Conservation (phyloP, 257 asterid species). For the Salvia miltiorrhiza region DNA sequence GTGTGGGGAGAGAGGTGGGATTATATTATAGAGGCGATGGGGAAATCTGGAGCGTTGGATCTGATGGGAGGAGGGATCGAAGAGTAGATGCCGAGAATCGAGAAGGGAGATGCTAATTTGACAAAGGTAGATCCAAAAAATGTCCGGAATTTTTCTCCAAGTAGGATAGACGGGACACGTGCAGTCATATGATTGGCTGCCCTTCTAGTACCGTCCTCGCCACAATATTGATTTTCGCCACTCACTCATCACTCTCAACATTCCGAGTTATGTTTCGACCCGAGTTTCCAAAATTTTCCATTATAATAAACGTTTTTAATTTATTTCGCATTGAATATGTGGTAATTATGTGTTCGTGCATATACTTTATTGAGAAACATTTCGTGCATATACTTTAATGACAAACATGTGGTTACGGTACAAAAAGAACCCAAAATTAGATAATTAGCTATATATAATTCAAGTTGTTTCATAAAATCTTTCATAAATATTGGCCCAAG, state of each 20-base stretch:
- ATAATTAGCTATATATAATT: no score
- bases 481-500: no score
- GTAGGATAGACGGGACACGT: constrained; percentile 29
- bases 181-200: constrained; percentile 3
- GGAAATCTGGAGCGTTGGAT: constrained; percentile 44
- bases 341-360: no score
- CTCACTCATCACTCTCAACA: background rate
- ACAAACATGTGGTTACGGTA: no score
- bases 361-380: no score
- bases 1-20: background rate
- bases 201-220: background rate
- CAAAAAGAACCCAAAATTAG: no score
- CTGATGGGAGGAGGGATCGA: constrained; percentile 27
- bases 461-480: no score
- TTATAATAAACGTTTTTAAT: background rate
- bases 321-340: no score
- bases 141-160: constrained; percentile 19
- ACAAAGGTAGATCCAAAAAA: constrained; percentile 35
- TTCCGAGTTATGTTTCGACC: background rate
- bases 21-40: constrained; percentile 25
- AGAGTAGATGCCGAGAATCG: constrained; percentile 64
- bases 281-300: background rate
- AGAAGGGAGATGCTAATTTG: constrained; percentile 37
- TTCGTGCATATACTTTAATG: no score
- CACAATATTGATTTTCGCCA: background rate